A percentile compares a stretch with the other conserved stretches of the same genome.
phyloP scores from a whole-genome alignment of 768 basidiomycete genomes.

The Hygrophoropsis aurantiaca region DNA sequence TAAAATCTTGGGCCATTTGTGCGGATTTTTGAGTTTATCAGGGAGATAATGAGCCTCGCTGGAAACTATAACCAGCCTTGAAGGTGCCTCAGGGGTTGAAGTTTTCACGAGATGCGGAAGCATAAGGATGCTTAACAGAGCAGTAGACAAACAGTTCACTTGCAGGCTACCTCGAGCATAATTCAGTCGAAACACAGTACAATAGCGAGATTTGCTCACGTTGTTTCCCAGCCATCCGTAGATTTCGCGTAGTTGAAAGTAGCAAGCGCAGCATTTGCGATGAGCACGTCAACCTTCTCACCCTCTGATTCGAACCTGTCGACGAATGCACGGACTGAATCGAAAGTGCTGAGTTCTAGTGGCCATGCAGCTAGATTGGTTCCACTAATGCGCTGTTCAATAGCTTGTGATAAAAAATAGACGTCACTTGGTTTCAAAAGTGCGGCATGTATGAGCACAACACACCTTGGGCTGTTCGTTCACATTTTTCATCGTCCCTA shows the following conservation, averaged over 20 bases:
- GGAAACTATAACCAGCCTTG: constrained; percentile 29
- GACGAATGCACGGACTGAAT: constrained; percentile 30
- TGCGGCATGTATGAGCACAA: not conserved
- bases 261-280: constrained; percentile 30
- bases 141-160: constrained; percentile 34
- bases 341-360: constrained; percentile 34
- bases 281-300: constrained; percentile 25
- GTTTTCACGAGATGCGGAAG: constrained; percentile 32
- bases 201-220: constrained; percentile 26
- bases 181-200: not conserved
- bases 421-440: no score
- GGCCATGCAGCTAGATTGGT: constrained; percentile 23
- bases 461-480: constrained; percentile 18
- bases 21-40: constrained; percentile 2
- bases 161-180: constrained; percentile 24
- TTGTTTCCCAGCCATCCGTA: constrained; percentile 47
- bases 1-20: constrained; percentile 18
- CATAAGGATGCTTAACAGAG: constrained; percentile 31
- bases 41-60: constrained; percentile 26
- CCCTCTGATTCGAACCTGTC: constrained; percentile 25
- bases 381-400: constrained; percentile 13
- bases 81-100: constrained; percentile 17
- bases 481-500: constrained; percentile 27
- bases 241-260: constrained; percentile 24
- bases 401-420: constrained; percentile 8